phyloP scores from a whole-genome alignment of 345 rosid species.

The Hypericum androsaemum region DNA sequence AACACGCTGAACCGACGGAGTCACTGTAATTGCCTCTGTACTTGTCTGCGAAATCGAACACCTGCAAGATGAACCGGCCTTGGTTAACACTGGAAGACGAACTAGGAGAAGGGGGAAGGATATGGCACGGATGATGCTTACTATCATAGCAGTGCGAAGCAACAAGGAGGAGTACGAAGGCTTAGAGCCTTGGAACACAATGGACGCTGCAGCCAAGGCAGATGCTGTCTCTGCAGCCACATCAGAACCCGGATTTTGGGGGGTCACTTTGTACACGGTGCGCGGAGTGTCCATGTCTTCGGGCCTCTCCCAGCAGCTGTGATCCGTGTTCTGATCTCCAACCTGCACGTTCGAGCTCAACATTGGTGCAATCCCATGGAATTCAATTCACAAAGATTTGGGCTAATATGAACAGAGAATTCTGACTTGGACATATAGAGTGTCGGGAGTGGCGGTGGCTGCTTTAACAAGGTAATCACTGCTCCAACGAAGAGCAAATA shows the following conservation, averaged over 20 bases:
- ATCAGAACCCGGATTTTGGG: constrained; percentile 64
- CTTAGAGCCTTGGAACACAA: constrained; percentile 75
- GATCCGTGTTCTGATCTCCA: constrained; percentile 87
- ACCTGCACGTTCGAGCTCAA: constrained; percentile 33
- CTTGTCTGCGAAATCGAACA: constrained; percentile 60
- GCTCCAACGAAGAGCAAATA: constrained; percentile 80
- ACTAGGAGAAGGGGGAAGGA: neutral
- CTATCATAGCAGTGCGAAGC: constrained; percentile 47
- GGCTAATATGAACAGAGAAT: neutral
- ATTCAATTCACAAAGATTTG: no score
- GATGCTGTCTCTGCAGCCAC: constrained; percentile 98
- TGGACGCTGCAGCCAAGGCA: constrained; percentile 84
- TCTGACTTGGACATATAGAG: constrained; percentile 43
- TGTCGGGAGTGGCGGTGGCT: constrained; percentile 46
- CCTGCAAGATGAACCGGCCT: constrained; percentile 30
- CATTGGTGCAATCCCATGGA: neutral
- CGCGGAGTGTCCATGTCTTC: constrained; percentile 96
- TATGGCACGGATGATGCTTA: constrained; percentile 7
- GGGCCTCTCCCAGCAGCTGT: constrained; percentile 95
- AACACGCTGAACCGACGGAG: constrained; percentile 43
- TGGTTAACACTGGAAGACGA: neutral
- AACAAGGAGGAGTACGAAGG: constrained; percentile 66
- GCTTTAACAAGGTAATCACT: constrained; percentile 92
- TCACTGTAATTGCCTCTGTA: constrained; percentile 61
- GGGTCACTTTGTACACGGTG: constrained; percentile 67